Evolutionary conservation across 345 rosid species (phyloP), one percentile per base, ranked within the genome.

Genomic region (Angophora floribunda): DNA sequence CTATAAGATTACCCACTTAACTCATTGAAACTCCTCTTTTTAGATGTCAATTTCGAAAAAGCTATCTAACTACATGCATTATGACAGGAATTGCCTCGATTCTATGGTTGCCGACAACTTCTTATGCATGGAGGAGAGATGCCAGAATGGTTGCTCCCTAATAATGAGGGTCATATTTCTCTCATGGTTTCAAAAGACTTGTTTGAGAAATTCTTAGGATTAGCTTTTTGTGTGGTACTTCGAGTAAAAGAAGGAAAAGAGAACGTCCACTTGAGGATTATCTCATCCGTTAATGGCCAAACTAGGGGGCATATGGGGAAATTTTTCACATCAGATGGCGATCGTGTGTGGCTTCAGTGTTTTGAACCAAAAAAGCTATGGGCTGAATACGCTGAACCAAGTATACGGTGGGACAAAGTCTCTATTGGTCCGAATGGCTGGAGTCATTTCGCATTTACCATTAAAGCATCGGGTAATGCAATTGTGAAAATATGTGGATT

Each of bases 261-360:
- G 59, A 1, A 16, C 1, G 65, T 1, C 2, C n/a, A n/a, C n/a
- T n/a, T n/a, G 0, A 1, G 1, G 32, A 0, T 11, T 12, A 10
- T 0, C 0, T 0, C 2, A 28, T 1, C 5, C 70, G 3, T 63
- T 3, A 6, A n/a, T 63, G n/a, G n/a, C n/a, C 7, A 50, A 50
- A 50, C 51, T 50, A 50, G 51, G n/a, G n/a, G n/a, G n/a, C n/a
- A n/a, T n/a, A n/a, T n/a, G n/a, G n/a, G n/a, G n/a, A n/a, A n/a
- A n/a, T n/a, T n/a, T n/a, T 55, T 0, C 4, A 4, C 0, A 13
- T 2, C 0, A 0, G 17, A 65, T 65, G n/a, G 1, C 2, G 2
- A 65, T 65, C 75, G n/a, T n/a, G 41, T 65, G 19, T 2, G 0
- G 0, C 41, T 65, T n/a, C 0, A 0, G 0, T 6, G 17, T 63